These are phyloP conservation scores for Manihot esculenta DNA, from an alignment of 441 rosid species.

Conservation along the genomic window DNA sequence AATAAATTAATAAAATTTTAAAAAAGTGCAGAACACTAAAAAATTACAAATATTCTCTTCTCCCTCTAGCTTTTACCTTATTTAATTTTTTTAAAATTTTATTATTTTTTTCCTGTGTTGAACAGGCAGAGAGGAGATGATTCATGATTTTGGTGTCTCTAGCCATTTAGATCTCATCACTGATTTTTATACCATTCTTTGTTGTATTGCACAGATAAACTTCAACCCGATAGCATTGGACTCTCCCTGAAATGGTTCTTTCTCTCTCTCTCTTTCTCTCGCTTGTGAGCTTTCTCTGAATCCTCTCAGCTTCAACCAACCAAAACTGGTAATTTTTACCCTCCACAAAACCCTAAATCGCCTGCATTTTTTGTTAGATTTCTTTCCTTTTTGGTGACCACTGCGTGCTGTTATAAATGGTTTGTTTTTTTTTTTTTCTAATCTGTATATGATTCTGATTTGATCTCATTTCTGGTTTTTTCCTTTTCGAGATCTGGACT, in stretches of 20 bases:
- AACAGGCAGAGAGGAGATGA: too few species aligned
- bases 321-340: conserved; percentile 39
- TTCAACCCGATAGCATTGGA: conserved; percentile 27
- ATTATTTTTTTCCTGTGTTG: not conserved
- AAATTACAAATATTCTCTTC: conserved; percentile 13
- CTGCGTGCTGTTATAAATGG: not conserved
- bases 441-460: conserved; percentile 13
- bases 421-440: not conserved
- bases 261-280: conserved; percentile 14
- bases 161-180: not conserved
- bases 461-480: conserved; percentile 13
- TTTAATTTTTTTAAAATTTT: too few species aligned
- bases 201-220: too few species aligned
- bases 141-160: too few species aligned
- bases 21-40: not conserved
- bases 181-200: too few species aligned
- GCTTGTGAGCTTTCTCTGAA: conserved; percentile 18
- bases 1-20: not conserved
- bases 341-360: conserved; percentile 38
- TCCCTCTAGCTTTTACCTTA: too few species aligned
- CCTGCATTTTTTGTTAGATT: not conserved
- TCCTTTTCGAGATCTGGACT: conserved; percentile 42
- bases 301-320: conserved; percentile 18
- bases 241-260: conserved; percentile 10
- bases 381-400: not conserved